Evolutionary conservation across 148 eudicot species (phyloP).

Genomic region (Camellia sinensis): DNA sequence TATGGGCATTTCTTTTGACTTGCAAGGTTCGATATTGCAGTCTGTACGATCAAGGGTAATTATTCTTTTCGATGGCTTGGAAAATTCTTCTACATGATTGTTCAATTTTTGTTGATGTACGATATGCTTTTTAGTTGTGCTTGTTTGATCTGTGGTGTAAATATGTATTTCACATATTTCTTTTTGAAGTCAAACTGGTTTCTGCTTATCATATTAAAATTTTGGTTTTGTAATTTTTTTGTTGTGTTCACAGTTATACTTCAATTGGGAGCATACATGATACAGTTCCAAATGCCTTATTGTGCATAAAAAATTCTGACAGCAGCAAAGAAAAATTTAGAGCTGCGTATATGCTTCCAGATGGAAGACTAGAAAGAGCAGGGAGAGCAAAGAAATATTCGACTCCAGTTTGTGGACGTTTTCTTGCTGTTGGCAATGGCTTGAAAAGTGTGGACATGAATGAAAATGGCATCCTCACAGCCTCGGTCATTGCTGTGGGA

Average conservation of each 20-base stretch:
- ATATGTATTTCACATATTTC: background rate
- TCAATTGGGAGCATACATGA: conserved; percentile 93
- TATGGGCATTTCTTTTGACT: conserved; percentile 87
- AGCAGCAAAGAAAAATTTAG: conserved; percentile 54
- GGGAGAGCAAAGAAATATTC: conserved; percentile 72
- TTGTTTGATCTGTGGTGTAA: conserved; percentile 3
- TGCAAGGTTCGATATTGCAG: conserved; percentile 95
- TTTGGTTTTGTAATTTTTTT: background rate
- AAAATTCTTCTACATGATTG: conserved; percentile 6
- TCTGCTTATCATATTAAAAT: background rate
- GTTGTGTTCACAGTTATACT: conserved; percentile 59
- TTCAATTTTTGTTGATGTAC: conserved; percentile 1
- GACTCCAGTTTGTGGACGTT: conserved; percentile 27
- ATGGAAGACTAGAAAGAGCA: conserved; percentile 95
- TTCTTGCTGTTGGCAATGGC: conserved; percentile 53
- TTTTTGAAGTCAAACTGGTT: background rate
- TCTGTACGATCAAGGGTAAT: conserved; percentile 97
- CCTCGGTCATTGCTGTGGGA: conserved; percentile 83
- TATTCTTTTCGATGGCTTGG: conserved; percentile 14
- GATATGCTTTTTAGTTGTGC: background rate
- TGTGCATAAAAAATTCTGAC: conserved; percentile 39
- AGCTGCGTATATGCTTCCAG: conserved; percentile 86
- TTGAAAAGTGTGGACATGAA: conserved; percentile 29
- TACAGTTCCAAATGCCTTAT: conserved; percentile 80
- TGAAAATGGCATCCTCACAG: conserved; percentile 51